A percentile compares a stretch with the other conserved stretches of the same genome.
Evolutionary conservation across 345 rosid species (phyloP).

Genomic region (Syzygium aromaticum): DNA sequence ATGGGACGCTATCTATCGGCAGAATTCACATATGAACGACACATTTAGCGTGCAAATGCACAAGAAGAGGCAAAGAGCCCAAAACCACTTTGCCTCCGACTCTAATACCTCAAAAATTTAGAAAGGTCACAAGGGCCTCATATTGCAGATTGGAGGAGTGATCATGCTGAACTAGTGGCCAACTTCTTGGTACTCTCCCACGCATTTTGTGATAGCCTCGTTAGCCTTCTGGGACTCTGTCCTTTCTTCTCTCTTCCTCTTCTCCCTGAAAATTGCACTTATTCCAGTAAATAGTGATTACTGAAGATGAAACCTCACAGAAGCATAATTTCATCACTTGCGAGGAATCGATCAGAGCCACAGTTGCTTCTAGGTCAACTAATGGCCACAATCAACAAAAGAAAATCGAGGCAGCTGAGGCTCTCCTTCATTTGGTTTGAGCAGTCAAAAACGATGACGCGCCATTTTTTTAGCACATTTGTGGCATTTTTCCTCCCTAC

Average conservation of each 20-base stretch:
- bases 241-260: slow-evolving; percentile 81
- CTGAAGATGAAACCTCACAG: not conserved
- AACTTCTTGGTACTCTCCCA: slow-evolving; percentile 37
- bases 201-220: slow-evolving; percentile 62
- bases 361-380: not conserved
- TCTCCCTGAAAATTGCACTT: slow-evolving; percentile 52
- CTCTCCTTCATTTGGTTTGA: not conserved
- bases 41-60: not conserved
- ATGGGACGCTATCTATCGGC: not conserved
- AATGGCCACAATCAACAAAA: not conserved
- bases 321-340: not conserved
- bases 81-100: not conserved
- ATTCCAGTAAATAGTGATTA: not conserved
- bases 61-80: not conserved
- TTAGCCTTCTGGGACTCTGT: slow-evolving; percentile 64
- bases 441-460: not conserved
- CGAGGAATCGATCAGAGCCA: not conserved
- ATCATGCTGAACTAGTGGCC: slow-evolving; percentile 8
- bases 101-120: not conserved
- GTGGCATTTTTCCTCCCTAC: not conserved
- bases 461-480: not conserved
- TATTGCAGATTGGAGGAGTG: not conserved
- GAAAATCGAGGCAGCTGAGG: not conserved
- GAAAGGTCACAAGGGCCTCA: not conserved
- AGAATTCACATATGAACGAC: not conserved